Percentiles rank a stretch among this genome's conserved stretches.
Conservation (phyloP, 768 basidiomycete species). For the Boletus subcaerulescens region DNA sequence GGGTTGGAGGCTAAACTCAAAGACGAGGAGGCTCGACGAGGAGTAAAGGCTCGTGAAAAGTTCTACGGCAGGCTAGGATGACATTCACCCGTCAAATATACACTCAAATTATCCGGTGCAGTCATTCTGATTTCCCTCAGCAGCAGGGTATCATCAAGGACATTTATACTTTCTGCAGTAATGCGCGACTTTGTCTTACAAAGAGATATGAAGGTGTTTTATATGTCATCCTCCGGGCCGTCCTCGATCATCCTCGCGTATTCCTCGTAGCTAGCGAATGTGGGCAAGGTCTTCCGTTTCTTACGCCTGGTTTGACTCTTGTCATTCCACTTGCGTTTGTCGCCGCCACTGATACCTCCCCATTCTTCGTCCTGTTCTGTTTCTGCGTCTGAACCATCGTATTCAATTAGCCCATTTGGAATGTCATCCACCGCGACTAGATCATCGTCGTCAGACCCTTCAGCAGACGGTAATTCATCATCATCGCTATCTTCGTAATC, state of each 20-base stretch:
- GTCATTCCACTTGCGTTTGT: conserved; percentile 53
- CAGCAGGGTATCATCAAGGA: no score
- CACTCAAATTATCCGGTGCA: not conserved
- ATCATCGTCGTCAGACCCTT: conserved; percentile 71
- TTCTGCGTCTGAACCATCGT: conserved; percentile 51
- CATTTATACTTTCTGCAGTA: no score
- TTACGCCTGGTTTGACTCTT: conserved; percentile 50
- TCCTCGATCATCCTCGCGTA: conserved; percentile 85
- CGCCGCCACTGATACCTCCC: conserved; percentile 41
- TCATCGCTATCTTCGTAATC: conserved; percentile 23
- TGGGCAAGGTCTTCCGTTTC: conserved; percentile 66
- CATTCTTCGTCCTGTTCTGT: conserved; percentile 24
- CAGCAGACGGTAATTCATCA: conserved; percentile 44
- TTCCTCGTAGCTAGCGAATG: conserved; percentile 86
- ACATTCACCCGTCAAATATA: not conserved
- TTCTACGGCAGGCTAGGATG: conserved; percentile 36
- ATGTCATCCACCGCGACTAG: conserved; percentile 55
- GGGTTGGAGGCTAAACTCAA: conserved; percentile 62
- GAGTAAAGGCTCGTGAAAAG: conserved; percentile 54
- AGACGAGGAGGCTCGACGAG: conserved; percentile 60
- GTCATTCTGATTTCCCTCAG: no score
- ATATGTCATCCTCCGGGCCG: conserved; percentile 29
- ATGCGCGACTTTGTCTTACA: no score
- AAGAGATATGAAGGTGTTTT: not conserved
- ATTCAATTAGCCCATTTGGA: conserved; percentile 57